phyloP scores from a whole-genome alignment of 1,284 basidiomycete genomes.

The Ganoderma lucidum region DNA sequence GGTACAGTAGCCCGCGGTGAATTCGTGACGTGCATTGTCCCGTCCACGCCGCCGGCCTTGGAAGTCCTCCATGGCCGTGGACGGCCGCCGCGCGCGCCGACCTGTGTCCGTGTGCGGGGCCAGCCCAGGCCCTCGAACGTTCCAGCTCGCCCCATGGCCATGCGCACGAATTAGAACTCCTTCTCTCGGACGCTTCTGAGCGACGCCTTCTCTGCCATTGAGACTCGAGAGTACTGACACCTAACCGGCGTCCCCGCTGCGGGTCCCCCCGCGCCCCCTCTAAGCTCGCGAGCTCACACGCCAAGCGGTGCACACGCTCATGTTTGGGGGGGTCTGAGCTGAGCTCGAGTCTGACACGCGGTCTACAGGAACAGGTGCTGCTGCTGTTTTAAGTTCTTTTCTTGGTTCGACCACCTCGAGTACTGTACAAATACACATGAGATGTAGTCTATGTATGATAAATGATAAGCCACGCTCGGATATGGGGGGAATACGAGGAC shows the following conservation, averaged over 20 bases:
- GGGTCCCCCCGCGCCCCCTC: conserved; percentile 10
- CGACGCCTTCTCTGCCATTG: conserved; percentile 13
- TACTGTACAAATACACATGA: conserved; percentile 60
- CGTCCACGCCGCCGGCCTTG: background rate
- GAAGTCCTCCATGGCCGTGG: conserved; percentile 13
- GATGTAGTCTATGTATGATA: conserved; percentile 50
- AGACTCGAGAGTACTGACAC: background rate
- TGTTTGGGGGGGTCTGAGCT: background rate
- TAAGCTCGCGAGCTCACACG: conserved; percentile 14
- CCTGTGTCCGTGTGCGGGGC: conserved; percentile 17
- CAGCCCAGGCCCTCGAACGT: conserved; percentile 23
- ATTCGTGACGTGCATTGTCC: conserved; percentile 5
- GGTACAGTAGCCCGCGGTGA: background rate
- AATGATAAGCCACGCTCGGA: conserved; percentile 38
- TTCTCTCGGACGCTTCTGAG: conserved; percentile 10
- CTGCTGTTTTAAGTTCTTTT: conserved; percentile 30
- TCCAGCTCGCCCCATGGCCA: conserved; percentile 19
- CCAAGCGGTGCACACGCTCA: conserved; percentile 7
- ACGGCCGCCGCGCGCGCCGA: conserved; percentile 22
- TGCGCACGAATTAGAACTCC: conserved; percentile 21
- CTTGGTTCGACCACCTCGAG: conserved; percentile 25
- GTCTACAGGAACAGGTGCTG: background rate
- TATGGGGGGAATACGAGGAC: conserved; percentile 8
- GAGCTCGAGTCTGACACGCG: conserved; percentile 1
- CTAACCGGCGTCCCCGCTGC: conserved; percentile 16